Base-by-base conservation (phyloP, 495 filamentous ascomycete species). In the Aspergillus nanangensis region DNA sequence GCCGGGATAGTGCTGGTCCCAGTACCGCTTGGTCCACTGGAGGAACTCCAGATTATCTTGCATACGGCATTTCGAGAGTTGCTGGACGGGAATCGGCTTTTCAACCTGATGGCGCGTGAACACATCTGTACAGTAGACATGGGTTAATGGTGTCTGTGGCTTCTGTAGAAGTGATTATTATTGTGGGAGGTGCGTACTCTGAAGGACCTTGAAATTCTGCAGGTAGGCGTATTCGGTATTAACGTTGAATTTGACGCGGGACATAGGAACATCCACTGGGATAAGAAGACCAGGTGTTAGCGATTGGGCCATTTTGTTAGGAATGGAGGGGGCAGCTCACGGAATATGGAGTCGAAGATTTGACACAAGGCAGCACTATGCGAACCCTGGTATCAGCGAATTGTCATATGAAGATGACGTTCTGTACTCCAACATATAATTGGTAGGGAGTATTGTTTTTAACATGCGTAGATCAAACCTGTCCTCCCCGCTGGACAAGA, bases 11-110 rank as follows among this genome's bases (percentile, higher is more conserved):
- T 96, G 90, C 61, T 96, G 91, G 61, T 98, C 94, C 93, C 93
- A 98, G 72, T 89, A 95, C 52, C 76, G 72, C 79, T 97, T 97
- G 42, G 79, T 83, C 88, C 88, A 98, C 72, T 98, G 93, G 25
- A 98, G 80, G 68, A 97, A 98, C 61, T 96, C 94, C 50, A 98
- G 89, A 73, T 98, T 98, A 65, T 98, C 93, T 71, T 98, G 93
- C 88, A 98, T 97, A 72, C 94, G 95, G 77, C 93, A 98, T 69
- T 96, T 97, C 52, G 90, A 78, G 45, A 98, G 83, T 53, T 79
- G 72, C 65, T 95, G 83, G 56, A 96, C 86, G 53, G 90, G 90
- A 50, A 97, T 81, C 19, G 83, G 82, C 55, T 88, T 88, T 44
- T 96, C 89, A 65, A 98, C 80, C 27, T 76, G 65, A 70, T 97